Evolutionary conservation across 1,139 yeast species (phyloP).

Genomic region (Pichia sp.): DNA sequence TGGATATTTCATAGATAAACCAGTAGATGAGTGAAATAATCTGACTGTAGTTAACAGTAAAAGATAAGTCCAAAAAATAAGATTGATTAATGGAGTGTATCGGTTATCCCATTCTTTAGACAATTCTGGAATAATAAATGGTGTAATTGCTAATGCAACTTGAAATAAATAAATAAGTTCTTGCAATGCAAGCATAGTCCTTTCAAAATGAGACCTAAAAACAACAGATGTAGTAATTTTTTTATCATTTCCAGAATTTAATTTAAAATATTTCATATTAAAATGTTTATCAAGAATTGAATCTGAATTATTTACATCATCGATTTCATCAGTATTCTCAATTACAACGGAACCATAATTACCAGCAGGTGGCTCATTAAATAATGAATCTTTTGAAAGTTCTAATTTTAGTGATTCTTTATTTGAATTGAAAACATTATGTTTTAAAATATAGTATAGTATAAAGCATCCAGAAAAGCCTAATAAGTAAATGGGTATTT

Average conservation of each 20-base stretch:
- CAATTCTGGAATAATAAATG: constrained; percentile 34
- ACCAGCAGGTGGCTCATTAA: background rate
- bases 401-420: background rate
- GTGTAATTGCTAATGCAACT: constrained; percentile 36
- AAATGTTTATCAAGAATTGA: constrained; percentile 41
- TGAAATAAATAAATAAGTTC: constrained; percentile 41
- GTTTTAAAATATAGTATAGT: background rate
- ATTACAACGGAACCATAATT: constrained; percentile 1
- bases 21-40: constrained; percentile 40
- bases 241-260: constrained; percentile 46
- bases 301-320: background rate
- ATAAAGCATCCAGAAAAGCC: constrained; percentile 3
- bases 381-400: background rate
- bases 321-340: background rate
- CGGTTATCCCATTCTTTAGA: constrained; percentile 33
- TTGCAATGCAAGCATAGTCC: constrained; percentile 47
- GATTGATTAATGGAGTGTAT: constrained; percentile 32
- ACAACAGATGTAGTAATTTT: constrained; percentile 31
- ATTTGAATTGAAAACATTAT: background rate
- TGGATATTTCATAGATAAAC: constrained; percentile 42
- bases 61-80: constrained; percentile 56
- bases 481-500: constrained; percentile 10
- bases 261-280: constrained; percentile 40
- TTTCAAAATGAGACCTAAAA: constrained; percentile 43
- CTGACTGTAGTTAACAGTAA: constrained; percentile 46